phyloP scores from a whole-genome alignment of 2,329 filamentous ascomycete species.

The Fusarium sp. region DNA sequence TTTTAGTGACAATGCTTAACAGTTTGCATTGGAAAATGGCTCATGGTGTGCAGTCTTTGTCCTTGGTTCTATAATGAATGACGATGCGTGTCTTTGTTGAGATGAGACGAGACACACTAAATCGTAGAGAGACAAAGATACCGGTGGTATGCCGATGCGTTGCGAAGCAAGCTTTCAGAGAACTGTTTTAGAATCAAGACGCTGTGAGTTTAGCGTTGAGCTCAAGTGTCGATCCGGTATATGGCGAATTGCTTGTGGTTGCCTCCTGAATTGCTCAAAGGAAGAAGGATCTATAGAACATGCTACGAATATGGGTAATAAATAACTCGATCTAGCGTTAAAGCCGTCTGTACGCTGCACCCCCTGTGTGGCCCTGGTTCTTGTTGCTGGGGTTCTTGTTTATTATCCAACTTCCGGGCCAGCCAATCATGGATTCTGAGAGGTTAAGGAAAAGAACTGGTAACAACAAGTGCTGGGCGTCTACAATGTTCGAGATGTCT shows the following conservation, averaged over 20 bases:
- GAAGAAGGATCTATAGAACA: slow-evolving; percentile 23
- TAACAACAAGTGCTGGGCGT: background rate
- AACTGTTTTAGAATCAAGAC: background rate
- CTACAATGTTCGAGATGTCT: background rate
- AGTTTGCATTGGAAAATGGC: background rate
- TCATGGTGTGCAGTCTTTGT: background rate
- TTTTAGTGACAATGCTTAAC: background rate
- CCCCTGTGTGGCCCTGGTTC: background rate
- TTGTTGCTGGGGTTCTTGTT: slow-evolving; percentile 17
- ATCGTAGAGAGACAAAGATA: background rate
- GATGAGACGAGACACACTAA: slow-evolving; percentile 11
- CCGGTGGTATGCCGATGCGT: slow-evolving; percentile 4
- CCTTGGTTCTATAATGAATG: slow-evolving; percentile 6
- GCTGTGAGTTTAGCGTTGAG: background rate
- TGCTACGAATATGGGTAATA: slow-evolving; percentile 9
- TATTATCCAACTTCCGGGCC: slow-evolving; percentile 16
- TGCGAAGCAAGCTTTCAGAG: background rate
- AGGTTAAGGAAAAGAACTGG: background rate
- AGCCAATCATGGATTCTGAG: background rate
- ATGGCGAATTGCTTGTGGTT: background rate
- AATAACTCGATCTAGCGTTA: slow-evolving; percentile 19
- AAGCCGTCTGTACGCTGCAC: slow-evolving; percentile 1
- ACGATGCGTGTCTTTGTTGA: background rate
- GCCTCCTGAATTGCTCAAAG: background rate
- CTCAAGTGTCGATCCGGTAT: background rate